Percentiles rank a stretch among this genome's conserved stretches.
Conservation (phyloP, 2,329 filamentous ascomycete genomes). For the Ramichloridium luteum region DNA sequence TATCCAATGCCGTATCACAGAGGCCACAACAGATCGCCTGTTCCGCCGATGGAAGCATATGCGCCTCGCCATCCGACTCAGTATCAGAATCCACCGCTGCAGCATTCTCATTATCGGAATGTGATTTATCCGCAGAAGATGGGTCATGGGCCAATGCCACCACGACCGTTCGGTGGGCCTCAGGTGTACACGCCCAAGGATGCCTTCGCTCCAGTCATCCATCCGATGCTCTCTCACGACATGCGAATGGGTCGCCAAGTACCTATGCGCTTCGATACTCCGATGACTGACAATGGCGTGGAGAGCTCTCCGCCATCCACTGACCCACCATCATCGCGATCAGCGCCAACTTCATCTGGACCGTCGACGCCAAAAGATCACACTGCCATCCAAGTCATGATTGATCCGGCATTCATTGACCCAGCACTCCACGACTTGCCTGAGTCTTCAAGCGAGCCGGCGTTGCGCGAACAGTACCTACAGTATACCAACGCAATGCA, state of each 20-base stretch:
- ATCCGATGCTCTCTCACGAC: constrained; percentile 24
- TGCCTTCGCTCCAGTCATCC: too few relatives aligned
- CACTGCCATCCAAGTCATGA: constrained; percentile 24
- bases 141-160: constrained; percentile 13
- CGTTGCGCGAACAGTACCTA: constrained; percentile 25
- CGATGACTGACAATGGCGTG: constrained; percentile 26
- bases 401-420: constrained; percentile 26
- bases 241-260: constrained; percentile 21
- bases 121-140: constrained; percentile 6
- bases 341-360: constrained; percentile 26
- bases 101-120: constrained; percentile 6
- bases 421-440: constrained; percentile 23
- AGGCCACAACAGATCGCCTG: too few relatives aligned
- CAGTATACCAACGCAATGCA: constrained; percentile 22
- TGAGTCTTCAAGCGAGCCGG: constrained; percentile 25
- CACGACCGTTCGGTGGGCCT: constrained; percentile 12
- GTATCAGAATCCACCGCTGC: constrained; percentile 13
- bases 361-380: constrained; percentile 31
- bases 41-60: too few relatives aligned
- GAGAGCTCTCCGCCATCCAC: constrained; percentile 27
- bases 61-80: constrained; percentile 11
- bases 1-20: constrained; percentile 20
- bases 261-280: constrained; percentile 23
- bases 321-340: constrained; percentile 29
- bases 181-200: constrained; percentile 14